Conservation (phyloP, 2,329 filamentous ascomycete species). For the Botryotinia globosa region DNA sequence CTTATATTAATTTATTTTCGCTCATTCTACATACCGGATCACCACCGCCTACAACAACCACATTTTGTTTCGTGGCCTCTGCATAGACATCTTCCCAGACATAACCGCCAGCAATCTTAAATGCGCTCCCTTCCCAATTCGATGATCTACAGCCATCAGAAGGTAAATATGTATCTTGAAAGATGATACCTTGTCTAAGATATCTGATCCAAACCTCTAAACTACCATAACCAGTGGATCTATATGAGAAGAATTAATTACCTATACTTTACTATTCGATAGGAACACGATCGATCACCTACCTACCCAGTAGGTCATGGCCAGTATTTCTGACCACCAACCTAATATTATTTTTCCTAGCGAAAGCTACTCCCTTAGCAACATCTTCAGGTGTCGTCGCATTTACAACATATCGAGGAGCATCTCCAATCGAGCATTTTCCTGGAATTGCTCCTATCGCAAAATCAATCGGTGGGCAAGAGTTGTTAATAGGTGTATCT, state of each 20-base stretch:
- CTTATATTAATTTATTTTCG: constrained; percentile 25
- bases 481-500: constrained; percentile 46
- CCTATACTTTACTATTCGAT: constrained; percentile 24
- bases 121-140: constrained; percentile 38
- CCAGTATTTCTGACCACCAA: constrained; percentile 46
- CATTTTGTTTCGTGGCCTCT: constrained; percentile 36
- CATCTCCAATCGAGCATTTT: constrained; percentile 41
- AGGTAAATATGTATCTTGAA: constrained; percentile 30
- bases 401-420: constrained; percentile 42
- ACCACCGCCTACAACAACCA: constrained; percentile 41
- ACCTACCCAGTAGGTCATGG: constrained; percentile 46
- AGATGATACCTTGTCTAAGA: constrained; percentile 38
- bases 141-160: constrained; percentile 31
- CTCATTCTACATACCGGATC: constrained; percentile 27
- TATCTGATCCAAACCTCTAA: constrained; percentile 48
- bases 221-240: constrained; percentile 37
- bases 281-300: neutral
- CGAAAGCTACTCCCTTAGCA: constrained; percentile 44
- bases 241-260: neutral
- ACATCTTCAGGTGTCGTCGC: constrained; percentile 41
- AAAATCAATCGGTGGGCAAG: constrained; percentile 39
- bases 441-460: constrained; percentile 22
- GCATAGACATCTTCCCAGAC: constrained; percentile 40
- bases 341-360: constrained; percentile 44
- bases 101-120: constrained; percentile 40